Percentiles rank a stretch among this genome's conserved stretches.
phyloP scores from a whole-genome alignment of 345 rosid genomes.

The Melastoma malabathricum region DNA sequence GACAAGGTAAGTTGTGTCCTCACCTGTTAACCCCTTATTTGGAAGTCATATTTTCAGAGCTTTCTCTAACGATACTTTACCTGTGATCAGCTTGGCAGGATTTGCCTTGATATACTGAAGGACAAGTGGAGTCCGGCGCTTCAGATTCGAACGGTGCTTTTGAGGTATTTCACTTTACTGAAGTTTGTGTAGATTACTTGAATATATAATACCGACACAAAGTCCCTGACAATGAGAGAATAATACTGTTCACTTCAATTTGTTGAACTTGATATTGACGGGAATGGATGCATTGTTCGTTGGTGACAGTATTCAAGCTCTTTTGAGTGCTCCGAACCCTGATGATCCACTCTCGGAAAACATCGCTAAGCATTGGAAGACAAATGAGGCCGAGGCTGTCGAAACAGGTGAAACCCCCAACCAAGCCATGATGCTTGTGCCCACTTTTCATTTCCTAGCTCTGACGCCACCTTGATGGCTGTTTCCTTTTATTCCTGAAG shows the following conservation, averaged over 20 bases:
- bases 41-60: neutral
- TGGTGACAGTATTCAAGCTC: constrained; percentile 40
- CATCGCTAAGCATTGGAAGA: constrained; percentile 58
- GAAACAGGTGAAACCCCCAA: constrained; percentile 28
- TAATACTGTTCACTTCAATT: neutral
- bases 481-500: constrained; percentile 29
- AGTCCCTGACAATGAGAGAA: no score
- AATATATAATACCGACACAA: no score
- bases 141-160: constrained; percentile 45
- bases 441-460: neutral
- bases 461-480: neutral
- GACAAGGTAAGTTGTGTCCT: constrained; percentile 11
- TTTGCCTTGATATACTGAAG: constrained; percentile 56
- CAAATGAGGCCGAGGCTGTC: constrained; percentile 48
- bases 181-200: no score
- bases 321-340: constrained; percentile 51
- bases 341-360: constrained; percentile 57
- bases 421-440: neutral
- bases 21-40: neutral
- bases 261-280: neutral
- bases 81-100: constrained; percentile 39
- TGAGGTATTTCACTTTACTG: constrained; percentile 20
- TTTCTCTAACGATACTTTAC: neutral
- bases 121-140: constrained; percentile 63
- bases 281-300: constrained; percentile 1